Conservation (phyloP, 2,329 filamentous ascomycete species). For the Shiraia bambusicola region DNA sequence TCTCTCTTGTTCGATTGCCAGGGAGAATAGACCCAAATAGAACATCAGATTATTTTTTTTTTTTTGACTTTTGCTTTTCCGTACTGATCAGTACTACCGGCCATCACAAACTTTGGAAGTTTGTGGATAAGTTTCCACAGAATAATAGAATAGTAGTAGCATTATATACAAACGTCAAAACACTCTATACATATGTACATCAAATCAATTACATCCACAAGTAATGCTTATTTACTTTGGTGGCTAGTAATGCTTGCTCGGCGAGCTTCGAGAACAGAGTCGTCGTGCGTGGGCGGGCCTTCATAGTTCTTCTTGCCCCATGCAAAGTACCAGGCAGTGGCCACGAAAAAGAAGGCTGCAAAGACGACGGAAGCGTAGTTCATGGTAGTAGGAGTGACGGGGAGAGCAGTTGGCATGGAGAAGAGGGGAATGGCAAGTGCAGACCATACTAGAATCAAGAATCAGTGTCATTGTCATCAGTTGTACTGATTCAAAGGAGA, state of each 20-base stretch:
- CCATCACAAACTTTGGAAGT: too few relatives aligned
- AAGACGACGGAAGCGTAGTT: conserved; percentile 80
- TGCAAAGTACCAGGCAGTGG: conserved; percentile 66
- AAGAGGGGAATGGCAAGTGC: conserved; percentile 70
- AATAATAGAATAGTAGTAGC: too few relatives aligned
- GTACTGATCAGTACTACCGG: too few relatives aligned
- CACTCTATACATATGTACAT: too few relatives aligned
- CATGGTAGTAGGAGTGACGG: conserved; percentile 60
- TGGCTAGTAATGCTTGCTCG: conserved; percentile 34
- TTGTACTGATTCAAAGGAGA: conserved; percentile 12
- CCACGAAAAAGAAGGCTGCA: conserved; percentile 62
- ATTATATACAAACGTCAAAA: too few relatives aligned
- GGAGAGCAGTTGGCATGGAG: conserved; percentile 69
- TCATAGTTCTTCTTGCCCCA: conserved; percentile 71
- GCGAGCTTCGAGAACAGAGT: conserved; percentile 33
- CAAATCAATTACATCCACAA: too few relatives aligned
- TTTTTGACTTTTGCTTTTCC: too few relatives aligned
- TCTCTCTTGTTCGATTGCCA: too few relatives aligned
- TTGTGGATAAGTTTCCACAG: too few relatives aligned
- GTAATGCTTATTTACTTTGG: conserved; percentile 13
- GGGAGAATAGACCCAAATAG: too few relatives aligned
- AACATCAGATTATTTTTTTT: too few relatives aligned
- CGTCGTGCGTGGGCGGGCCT: conserved; percentile 54
- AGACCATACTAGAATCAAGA: conserved; percentile 56
- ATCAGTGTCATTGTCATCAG: conserved; percentile 1